Base-by-base conservation (phyloP, 306 rosid genomes). In the Prunus kanzakura region DNA sequence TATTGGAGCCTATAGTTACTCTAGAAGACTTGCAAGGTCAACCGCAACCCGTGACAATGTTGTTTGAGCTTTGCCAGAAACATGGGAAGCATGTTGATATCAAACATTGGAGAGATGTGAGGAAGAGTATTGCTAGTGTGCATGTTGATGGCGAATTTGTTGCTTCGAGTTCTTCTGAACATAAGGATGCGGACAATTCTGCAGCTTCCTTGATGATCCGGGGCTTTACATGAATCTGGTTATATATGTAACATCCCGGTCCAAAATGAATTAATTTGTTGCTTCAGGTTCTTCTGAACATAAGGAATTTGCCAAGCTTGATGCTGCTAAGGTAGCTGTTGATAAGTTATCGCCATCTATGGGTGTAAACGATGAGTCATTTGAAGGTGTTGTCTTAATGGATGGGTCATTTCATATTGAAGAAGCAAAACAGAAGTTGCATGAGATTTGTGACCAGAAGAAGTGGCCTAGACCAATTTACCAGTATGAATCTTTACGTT, bases 1-100 rank as follows among this genome's bases (percentile, higher is more conserved):
- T 90, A 38, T 72, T 89, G 87, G 97, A 91, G 81, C 97, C 97
- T 0, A 73, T 94, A 22, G 84, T 87, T 20, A 89, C 97, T 1
- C 86, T 75, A 83, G 25, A 25, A 25, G 1, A 25, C 25, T 25
- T 25, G 25, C 25, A 25, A 25, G 25, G 25, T 25, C 25, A 25
- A 50, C 97, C 97, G 1, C 94, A 91, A 63, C 98, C 97, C 0
- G 88, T 91, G 55, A 86, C 93, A 0, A 23, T 73, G 82, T 74
- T 93, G 54, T 88, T 22, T 66, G 86, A 90, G 84, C 45, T 83
- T 41, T 90, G 96, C 64, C 93, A 90, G 27, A 25, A 25, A 1
- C 27, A 25, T 25, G 27, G 27, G 41, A 94, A 86, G 86, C 71
- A 78, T 4, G 80, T 91, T 47, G 85, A 86, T 41, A 66, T 91